Evolutionary conservation across 257 asterid genomes (phyloP).

Genomic region (Leonotis leonurus): DNA sequence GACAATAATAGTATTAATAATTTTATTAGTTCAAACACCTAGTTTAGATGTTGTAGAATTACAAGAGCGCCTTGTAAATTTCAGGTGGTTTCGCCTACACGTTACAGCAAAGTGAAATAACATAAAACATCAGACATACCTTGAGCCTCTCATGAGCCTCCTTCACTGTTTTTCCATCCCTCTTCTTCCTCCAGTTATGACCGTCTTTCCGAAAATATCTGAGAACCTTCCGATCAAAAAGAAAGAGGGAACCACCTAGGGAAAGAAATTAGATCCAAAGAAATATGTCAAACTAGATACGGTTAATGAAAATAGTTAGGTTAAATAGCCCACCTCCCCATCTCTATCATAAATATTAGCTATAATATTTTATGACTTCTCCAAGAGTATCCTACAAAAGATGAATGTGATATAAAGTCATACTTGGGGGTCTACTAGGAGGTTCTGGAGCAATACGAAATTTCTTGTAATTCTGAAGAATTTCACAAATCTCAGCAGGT

Average conservation of each 20-base stretch:
- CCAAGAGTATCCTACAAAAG: neutral
- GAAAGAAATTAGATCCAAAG: conserved; percentile 11
- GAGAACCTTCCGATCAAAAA: conserved; percentile 85
- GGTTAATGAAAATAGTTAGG: conserved; percentile 1
- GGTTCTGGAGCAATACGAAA: conserved; percentile 76
- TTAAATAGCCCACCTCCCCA: neutral
- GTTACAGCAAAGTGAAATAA: conserved; percentile 8
- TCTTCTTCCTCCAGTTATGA: conserved; percentile 94
- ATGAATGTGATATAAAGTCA: conserved; percentile 17
- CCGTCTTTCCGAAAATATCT: conserved; percentile 91
- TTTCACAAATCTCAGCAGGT: conserved; percentile 89
- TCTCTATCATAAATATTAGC: neutral
- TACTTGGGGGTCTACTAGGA: conserved; percentile 75
- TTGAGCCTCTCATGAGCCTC: conserved; percentile 97
- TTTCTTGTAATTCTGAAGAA: conserved; percentile 58
- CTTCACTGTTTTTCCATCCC: conserved; percentile 87
- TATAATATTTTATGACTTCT: neutral
- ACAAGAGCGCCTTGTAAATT: conserved; percentile 6
- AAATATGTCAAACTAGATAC: conserved; percentile 7
- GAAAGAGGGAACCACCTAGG: conserved; percentile 88
- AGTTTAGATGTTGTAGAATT: neutral
- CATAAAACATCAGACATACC: conserved; percentile 31
- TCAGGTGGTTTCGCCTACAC: neutral
- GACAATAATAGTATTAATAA: neutral
- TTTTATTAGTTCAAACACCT: neutral